These are phyloP conservation scores for Hirsutella thompsonii DNA, from an alignment of 2,329 filamentous ascomycete genomes.

Conservation along the genomic window DNA sequence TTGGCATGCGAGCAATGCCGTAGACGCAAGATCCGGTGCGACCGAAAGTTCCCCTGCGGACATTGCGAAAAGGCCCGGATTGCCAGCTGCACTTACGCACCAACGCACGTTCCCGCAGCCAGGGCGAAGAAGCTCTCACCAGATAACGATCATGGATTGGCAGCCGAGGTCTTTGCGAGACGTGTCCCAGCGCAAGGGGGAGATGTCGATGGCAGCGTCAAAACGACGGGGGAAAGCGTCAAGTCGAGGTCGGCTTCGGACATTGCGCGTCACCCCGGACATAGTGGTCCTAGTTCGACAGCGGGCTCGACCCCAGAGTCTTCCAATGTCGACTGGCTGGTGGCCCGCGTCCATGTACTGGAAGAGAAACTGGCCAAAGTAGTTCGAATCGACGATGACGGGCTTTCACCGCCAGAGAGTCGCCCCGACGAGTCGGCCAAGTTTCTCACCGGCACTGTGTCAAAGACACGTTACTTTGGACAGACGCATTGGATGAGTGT, in stretches of 20 bases:
- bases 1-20: conserved; percentile 45
- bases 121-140: conserved; percentile 1
- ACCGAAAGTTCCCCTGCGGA: conserved; percentile 43
- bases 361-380: conserved; percentile 26
- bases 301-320: conserved; percentile 12
- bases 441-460: conserved; percentile 20
- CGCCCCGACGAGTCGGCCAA: conserved; percentile 4
- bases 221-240: no score
- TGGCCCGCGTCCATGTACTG: conserved; percentile 26
- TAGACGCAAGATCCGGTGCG: conserved; percentile 47
- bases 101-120: conserved; percentile 19
- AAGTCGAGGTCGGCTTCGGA: no score
- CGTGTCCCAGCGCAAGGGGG: no score
- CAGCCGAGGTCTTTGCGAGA: no score
- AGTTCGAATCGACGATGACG: conserved; percentile 10
- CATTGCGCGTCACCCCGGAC: no score
- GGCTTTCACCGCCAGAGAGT: conserved; percentile 4
- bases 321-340: conserved; percentile 18
- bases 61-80: conserved; percentile 46
- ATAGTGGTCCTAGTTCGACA: conserved; percentile 8
- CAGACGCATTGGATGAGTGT: conserved; percentile 39
- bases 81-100: conserved; percentile 38
- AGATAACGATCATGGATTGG: no score
- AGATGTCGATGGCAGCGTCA: no score
- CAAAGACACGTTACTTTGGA: conserved; percentile 31